Conservation (phyloP, 441 rosid genomes). For the Syzygium syzygioides region DNA sequence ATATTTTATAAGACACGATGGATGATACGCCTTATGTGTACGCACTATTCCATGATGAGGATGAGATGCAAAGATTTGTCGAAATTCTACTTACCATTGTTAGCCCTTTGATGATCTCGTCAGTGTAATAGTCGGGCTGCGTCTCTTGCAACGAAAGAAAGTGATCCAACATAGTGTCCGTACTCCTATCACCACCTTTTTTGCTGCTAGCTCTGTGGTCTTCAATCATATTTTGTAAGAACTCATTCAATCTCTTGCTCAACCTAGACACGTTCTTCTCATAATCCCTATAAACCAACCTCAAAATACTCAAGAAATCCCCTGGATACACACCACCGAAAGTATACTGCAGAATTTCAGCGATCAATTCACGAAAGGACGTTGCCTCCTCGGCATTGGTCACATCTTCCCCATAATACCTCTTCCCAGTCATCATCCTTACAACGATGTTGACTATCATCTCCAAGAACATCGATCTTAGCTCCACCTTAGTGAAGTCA, state of each 20-base stretch:
- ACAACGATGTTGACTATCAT: constrained; percentile 2
- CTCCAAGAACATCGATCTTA: background rate
- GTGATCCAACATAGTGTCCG: background rate
- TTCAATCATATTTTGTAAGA: background rate
- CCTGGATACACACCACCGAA: background rate
- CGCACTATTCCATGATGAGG: background rate
- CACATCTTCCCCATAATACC: background rate
- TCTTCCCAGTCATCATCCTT: constrained; percentile 11
- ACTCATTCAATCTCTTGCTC: background rate
- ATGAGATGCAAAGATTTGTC: background rate
- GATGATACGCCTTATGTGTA: background rate
- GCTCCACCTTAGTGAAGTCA: background rate
- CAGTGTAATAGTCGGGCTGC: background rate
- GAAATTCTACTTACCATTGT: background rate
- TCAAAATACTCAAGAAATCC: constrained; percentile 3
- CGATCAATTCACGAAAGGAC: background rate
- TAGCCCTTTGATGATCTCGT: background rate
- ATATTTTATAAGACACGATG: background rate
- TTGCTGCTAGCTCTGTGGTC: background rate
- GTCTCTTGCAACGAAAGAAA: background rate
- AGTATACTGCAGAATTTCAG: background rate
- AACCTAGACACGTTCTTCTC: background rate
- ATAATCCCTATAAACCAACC: background rate
- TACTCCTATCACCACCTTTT: background rate
- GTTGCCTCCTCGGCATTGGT: background rate